These are phyloP conservation scores for Quercus berberidifolia DNA, from an alignment of 306 rosid species.

Conservation along the genomic window DNA sequence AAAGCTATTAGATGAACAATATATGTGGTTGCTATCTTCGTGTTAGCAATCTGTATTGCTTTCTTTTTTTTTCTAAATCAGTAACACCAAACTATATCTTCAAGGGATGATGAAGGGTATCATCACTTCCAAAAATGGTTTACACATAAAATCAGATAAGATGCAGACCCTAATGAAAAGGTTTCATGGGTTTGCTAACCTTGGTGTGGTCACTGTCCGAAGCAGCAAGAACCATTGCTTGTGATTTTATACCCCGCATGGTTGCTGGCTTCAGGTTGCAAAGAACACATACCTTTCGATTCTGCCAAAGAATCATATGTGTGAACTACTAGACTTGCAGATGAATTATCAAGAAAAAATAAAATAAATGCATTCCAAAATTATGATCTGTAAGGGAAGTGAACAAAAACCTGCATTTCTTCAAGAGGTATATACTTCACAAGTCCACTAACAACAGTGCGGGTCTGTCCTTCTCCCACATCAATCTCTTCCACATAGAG, in stretches of 20 bases:
- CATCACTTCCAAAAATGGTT: neutral
- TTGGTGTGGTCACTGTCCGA: conserved; percentile 57
- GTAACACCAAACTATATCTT: neutral
- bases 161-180: conserved; percentile 4
- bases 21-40: too few relatives aligned
- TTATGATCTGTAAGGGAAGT: neutral
- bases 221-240: conserved; percentile 98
- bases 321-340: conserved; percentile 11
- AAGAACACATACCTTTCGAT: conserved; percentile 87
- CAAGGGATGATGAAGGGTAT: neutral
- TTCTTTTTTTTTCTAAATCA: neutral
- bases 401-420: conserved; percentile 80
- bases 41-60: neutral
- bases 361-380: neutral
- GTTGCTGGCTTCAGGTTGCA: conserved; percentile 88
- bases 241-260: conserved; percentile 91
- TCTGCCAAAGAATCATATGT: conserved; percentile 42
- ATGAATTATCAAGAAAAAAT: neutral
- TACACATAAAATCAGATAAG: neutral
- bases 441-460: conserved; percentile 95
- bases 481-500: conserved; percentile 91
- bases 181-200: conserved; percentile 35
- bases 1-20: neutral
- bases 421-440: conserved; percentile 83
- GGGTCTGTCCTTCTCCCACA: conserved; percentile 75